Percentiles rank a stretch among this genome's conserved stretches.
These are phyloP conservation scores for Ochetophila trinervis DNA, from an alignment of 306 rosid species.

Conservation along the genomic window DNA sequence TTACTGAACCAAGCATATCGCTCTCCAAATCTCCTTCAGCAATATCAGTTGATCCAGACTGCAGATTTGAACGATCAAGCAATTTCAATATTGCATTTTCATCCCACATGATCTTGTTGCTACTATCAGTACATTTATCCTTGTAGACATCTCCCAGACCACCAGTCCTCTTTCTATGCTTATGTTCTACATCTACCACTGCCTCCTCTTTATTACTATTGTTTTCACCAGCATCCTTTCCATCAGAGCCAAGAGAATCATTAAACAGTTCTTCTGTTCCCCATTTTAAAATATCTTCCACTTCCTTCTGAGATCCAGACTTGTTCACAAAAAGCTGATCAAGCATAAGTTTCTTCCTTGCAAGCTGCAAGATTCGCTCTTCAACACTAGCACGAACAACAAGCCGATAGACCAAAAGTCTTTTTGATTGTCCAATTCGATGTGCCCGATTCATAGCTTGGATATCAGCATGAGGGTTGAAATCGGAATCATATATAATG, in stretches of 20 bases:
- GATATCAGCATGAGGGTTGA: constrained; percentile 99
- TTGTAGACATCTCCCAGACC: constrained; percentile 91
- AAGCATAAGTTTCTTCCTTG: constrained; percentile 97
- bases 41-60: constrained; percentile 64
- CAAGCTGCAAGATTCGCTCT: constrained; percentile 99
- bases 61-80: constrained; percentile 94
- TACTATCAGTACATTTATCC: constrained; percentile 87
- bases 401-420: constrained; percentile 94
- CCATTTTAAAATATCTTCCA: constrained; percentile 96
- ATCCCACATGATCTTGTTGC: constrained; percentile 88
- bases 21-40: constrained; percentile 89
- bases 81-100: constrained; percentile 87
- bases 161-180: constrained; percentile 89
- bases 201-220: constrained; percentile 71
- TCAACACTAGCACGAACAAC: constrained; percentile 99
- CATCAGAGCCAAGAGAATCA: constrained; percentile 58
- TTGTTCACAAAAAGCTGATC: constrained; percentile 98
- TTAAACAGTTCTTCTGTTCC: constrained; percentile 96
- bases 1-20: constrained; percentile 95
- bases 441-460: constrained; percentile 99
- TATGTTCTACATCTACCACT: constrained; percentile 64
- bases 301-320: constrained; percentile 96
- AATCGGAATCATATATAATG: constrained; percentile 97
- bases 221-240: constrained; percentile 59
- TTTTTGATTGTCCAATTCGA: constrained; percentile 97